A percentile compares a stretch with the other conserved stretches of the same genome.
Evolutionary conservation across 495 filamentous ascomycete species (phyloP).

Genomic region (Hypoxylon rickii): DNA sequence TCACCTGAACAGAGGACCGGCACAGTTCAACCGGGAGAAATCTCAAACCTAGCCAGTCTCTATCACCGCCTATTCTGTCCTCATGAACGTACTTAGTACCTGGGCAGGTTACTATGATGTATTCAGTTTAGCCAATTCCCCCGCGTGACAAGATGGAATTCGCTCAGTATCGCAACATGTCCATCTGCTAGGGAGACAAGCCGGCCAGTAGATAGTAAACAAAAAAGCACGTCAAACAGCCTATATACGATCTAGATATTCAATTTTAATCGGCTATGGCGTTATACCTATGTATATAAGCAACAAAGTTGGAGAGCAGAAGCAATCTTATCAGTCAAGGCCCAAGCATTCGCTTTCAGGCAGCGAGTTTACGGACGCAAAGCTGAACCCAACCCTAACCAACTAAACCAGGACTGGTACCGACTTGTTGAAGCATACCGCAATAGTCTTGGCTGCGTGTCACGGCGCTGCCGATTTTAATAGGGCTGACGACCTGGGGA

Average conservation of each 20-base stretch:
- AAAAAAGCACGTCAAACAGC: no score
- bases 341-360: slow-evolving; percentile 10
- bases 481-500: slow-evolving; percentile 38
- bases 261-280: no score
- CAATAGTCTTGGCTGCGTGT: slow-evolving; percentile 29
- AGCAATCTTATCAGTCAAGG: background rate
- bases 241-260: no score
- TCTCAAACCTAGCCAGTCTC: background rate
- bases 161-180: no score
- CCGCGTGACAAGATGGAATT: no score
- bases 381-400: slow-evolving; percentile 11
- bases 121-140: background rate
- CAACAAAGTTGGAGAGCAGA: no score
- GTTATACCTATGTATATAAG: no score
- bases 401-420: slow-evolving; percentile 16
- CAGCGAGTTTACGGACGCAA: slow-evolving; percentile 16
- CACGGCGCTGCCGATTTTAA: slow-evolving; percentile 27
- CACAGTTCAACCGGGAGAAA: slow-evolving; percentile 1
- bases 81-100: no score
- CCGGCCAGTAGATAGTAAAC: no score
- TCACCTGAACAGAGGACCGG: background rate
- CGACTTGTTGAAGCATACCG: no score
- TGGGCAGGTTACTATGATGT: background rate
- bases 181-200: no score
- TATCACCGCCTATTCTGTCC: slow-evolving; percentile 11